Conservation (phyloP, 148 eudicot genomes). For the Polygonum aviculare region DNA sequence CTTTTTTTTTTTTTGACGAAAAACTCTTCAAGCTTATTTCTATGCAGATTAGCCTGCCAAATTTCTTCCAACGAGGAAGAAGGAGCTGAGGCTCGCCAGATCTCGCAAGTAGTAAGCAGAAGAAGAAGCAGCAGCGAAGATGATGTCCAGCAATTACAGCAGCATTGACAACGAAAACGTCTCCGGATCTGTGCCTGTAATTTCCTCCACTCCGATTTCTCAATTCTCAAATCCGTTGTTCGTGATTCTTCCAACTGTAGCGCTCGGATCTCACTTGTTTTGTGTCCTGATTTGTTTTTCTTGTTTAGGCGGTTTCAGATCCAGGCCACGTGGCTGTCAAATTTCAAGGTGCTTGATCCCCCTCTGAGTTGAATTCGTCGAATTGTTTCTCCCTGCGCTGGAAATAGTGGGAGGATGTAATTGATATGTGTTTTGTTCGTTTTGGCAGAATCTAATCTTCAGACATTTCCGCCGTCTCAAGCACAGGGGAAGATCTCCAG, state of each 20-base stretch:
- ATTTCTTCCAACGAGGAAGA: conserved; percentile 3
- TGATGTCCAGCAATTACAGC: conserved; percentile 49
- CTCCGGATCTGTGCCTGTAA: conserved; percentile 58
- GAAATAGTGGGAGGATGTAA: background rate
- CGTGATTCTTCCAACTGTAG: background rate
- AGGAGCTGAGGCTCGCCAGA: conserved; percentile 4
- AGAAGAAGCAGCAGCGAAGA: conserved; percentile 19
- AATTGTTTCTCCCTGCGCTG: background rate
- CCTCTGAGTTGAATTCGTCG: background rate
- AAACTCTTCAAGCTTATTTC: too few relatives aligned
- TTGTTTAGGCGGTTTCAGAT: conserved; percentile 63
- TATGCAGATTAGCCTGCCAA: background rate
- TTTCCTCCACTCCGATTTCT: background rate
- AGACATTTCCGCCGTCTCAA: conserved; percentile 72
- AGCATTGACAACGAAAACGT: conserved; percentile 36
- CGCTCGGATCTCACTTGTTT: conserved; percentile 14
- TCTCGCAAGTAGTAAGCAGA: background rate
- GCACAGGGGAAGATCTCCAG: conserved; percentile 65
- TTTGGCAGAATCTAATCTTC: conserved; percentile 60
- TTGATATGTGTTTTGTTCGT: conserved; percentile 2
- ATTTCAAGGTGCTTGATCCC: conserved; percentile 38
- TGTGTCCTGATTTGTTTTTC: background rate
- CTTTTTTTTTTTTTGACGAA: too few relatives aligned
- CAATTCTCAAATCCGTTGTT: background rate
- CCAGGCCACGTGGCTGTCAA: conserved; percentile 48